phyloP scores from a whole-genome alignment of 2,329 filamentous ascomycete genomes.

The Phyllosticta ampelicida region DNA sequence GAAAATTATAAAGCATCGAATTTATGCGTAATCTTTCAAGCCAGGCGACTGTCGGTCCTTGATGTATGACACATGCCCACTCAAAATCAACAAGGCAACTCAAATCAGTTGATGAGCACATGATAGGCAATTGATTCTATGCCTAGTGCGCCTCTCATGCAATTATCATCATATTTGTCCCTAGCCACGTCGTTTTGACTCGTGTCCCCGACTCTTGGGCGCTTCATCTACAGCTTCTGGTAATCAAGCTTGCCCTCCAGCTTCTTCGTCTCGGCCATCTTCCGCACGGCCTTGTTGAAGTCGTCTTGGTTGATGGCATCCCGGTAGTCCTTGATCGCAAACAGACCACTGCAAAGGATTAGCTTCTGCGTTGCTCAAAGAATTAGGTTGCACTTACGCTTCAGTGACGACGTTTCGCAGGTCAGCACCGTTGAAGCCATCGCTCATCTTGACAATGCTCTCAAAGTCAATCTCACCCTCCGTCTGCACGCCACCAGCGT shows the following conservation, averaged over 20 bases:
- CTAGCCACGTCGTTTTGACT: neutral
- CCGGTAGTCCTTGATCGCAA: conserved; percentile 96
- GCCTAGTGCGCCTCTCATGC: conserved; percentile 4
- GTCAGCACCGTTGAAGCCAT: conserved; percentile 95
- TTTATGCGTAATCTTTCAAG: neutral
- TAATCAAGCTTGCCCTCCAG: conserved; percentile 97
- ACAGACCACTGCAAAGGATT: conserved; percentile 59
- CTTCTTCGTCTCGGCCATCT: conserved; percentile 97
- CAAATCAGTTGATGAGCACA: neutral
- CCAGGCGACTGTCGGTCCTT: neutral
- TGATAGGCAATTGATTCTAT: conserved; percentile 1
- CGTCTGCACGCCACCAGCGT: conserved; percentile 71
- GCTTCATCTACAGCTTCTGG: conserved; percentile 63
- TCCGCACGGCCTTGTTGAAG: conserved; percentile 97
- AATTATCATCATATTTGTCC: neutral
- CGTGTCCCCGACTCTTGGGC: too few relatives aligned
- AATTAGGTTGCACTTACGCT: conserved; percentile 58
- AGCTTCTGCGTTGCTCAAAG: conserved; percentile 12
- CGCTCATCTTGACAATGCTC: conserved; percentile 99
- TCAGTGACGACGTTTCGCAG: conserved; percentile 96
- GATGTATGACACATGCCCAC: neutral
- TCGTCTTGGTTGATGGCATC: conserved; percentile 97
- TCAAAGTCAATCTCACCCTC: conserved; percentile 98
- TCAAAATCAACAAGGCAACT: neutral
- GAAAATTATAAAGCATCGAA: neutral